Base-by-base conservation (phyloP, 441 rosid genomes). In the Syzygium syzygioides region DNA sequence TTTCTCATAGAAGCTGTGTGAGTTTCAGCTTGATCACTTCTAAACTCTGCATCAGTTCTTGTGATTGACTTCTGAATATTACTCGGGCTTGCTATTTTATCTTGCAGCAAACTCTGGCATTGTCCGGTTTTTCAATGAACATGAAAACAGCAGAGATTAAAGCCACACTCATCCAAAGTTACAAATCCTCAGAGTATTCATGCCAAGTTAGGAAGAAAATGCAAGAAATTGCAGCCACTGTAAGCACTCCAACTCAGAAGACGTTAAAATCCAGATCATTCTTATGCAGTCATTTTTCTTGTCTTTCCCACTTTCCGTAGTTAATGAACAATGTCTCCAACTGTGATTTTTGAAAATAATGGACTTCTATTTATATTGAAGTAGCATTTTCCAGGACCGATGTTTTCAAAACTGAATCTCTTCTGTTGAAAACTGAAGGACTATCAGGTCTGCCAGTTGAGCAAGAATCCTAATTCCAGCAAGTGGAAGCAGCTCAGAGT, bases 401-500 rank as follows among this genome's bases (percentile, higher is more conserved):
- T 41, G 52, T 41, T 76, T 6, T 23, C n/a, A 19, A 20, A 76
- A 23, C 83, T 76, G 83, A 41, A 76, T 76, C 5, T 19, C 17
- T 19, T 41, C n/a, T 25, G 9, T 12, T 37, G 52, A 76, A 76
- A 76, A 10, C 52, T 20, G 83, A 37, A 71, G 57, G 30, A 37
- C 15, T 52, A 26, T 60, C 86, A 83, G 50, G 89, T 41, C 83
- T 76, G 52, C 52, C 52, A 41, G 9, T 20, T 37, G 83, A 76
- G 25, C 23, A 12, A 23, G 83, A 41, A 37, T 23, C 12, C n/a
- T 41, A 76, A 76, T 76, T 41, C 89, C 14, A 59, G 90, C 37
- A 85, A 87, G 88, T 87, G 89, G 88, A 90, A 71, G 87, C 93
- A 92, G 66, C 52, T 89, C 20, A 50, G 56, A 25, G 79, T 53